Base-by-base conservation (phyloP, 2,329 filamentous ascomycete genomes). In the Passalora sequoiae region DNA sequence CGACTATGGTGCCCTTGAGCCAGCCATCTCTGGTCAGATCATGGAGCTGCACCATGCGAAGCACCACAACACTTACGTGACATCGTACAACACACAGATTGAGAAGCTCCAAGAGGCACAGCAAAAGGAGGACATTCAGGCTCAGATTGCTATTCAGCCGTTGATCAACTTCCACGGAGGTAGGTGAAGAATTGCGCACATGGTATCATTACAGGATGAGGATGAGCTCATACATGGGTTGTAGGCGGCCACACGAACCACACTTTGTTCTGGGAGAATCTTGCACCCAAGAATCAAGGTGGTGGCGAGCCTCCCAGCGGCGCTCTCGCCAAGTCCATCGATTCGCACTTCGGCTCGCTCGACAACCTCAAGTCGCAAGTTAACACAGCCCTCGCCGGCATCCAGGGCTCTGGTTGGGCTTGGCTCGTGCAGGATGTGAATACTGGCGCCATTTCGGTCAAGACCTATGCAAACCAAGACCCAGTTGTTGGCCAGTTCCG, bases 41-140 rank as follows among this genome's bases (percentile, higher is more conserved):
- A 95, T 95, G 89, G 86, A 94, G 73, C 80, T 94, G 33, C 89
- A 95, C 76, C 86, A 95, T 79, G 83, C 79, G 72, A 91, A 89
- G 71, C 89, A 95, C 77, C 89, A 95, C 75, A 82, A 91, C 70
- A 89, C 89, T 61, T 95, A 95, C 67, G 87, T 95, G 59, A 92
- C 82, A 69, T 84, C 83, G 66, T 86, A 86, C 74, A 95, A 95
- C 74, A 76, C 82, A 49, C 83, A 86, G 45, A 72, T 80, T 55
- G 81, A 89, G 68, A 81, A 89, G 63, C 70, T 86, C 51, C 72
- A 75, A 46, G 75, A 80, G 16, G 78, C 79, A 20, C 66, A 75
- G 47, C 58, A 66, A 6, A 70, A 73, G 44, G 66, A 72, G 36
- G 76, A 82, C 56, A 73, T 78, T 54, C 57, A 71, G 40, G 65